Base-by-base conservation (phyloP, 2,329 filamentous ascomycete species). In the Cladophialophora chaetospira region DNA sequence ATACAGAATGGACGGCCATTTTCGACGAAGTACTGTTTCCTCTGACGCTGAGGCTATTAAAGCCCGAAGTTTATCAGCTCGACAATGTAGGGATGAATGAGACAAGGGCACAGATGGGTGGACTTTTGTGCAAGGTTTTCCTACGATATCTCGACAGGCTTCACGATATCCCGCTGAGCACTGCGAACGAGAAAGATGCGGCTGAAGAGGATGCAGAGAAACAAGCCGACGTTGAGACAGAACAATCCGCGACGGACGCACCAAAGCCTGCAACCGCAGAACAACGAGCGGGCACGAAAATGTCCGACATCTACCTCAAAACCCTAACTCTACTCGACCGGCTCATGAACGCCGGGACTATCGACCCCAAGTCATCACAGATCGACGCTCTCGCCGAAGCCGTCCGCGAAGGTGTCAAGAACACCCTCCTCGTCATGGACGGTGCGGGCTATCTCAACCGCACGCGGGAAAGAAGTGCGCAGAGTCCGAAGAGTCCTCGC, bases 241-340 rank as follows among this genome's bases (percentile, higher is more conserved):
- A 3, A 5, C 42, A n/a, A 28, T 4, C 13, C 21, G 8, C 17
- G 11, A 31, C 38, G 25, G 42, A 44, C 17, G 38, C 28, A 13
- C 25, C 23, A 33, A 13, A 11, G 25, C 11, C 25, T 23, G 28
- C n/a, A 23, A 11, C 15, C 19, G 29, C 26, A 19, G n/a, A 15
- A 17, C 44, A 31, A 6, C 17, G 15, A 29, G 23, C n/a, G 15
- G 26, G 25, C 28, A 53, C 21, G 38, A 53, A 45, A 44, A 91
- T 97, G 85, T 77, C 96, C 35, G 89, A 94, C 69, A 51, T 63
- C 5, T 99, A 94, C 94, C 76, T 94, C 43, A 88, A 88, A 71
- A 96, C 97, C 53, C 83, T 97, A 63, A 91, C 92, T 65, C 89
- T 97, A 52, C 91, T 99, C 84, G 94, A 99, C 71, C 86, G 94